Conservation (phyloP, 257 asterid species). For the Galeopsis tetrahit region DNA sequence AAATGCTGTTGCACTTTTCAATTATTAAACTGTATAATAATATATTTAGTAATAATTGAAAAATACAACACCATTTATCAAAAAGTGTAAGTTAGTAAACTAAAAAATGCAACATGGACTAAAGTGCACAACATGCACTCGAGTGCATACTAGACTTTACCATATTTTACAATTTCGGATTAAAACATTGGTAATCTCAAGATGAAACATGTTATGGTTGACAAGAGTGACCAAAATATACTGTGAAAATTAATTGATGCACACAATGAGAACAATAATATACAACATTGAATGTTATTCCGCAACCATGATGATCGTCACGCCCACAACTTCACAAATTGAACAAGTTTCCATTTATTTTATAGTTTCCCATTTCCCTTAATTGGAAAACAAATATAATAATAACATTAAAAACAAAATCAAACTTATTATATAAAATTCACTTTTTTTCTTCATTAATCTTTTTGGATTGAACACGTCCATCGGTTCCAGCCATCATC, state of each 20-base stretch:
- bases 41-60: too few relatives aligned
- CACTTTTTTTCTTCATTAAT: slow-evolving; percentile 38
- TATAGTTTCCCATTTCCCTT: background rate
- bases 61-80: too few relatives aligned
- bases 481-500: slow-evolving; percentile 87
- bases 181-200: background rate
- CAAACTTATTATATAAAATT: background rate
- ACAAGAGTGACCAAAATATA: background rate
- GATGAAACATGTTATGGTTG: background rate
- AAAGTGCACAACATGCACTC: too few relatives aligned
- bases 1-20: too few relatives aligned
- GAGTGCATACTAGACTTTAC: too few relatives aligned
- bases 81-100: too few relatives aligned
- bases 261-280: slow-evolving; percentile 4
- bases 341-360: background rate
- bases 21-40: too few relatives aligned
- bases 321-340: slow-evolving; percentile 18
- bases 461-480: slow-evolving; percentile 48
- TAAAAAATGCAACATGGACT: too few relatives aligned
- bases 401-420: background rate
- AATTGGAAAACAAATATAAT: background rate
- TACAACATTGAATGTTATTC: slow-evolving; percentile 34
- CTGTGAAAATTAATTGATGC: background rate
- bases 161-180: too few relatives aligned
- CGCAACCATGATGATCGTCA: background rate